Conservation (phyloP, 2,329 filamentous ascomycete species). For the Fusarium multiceps region DNA sequence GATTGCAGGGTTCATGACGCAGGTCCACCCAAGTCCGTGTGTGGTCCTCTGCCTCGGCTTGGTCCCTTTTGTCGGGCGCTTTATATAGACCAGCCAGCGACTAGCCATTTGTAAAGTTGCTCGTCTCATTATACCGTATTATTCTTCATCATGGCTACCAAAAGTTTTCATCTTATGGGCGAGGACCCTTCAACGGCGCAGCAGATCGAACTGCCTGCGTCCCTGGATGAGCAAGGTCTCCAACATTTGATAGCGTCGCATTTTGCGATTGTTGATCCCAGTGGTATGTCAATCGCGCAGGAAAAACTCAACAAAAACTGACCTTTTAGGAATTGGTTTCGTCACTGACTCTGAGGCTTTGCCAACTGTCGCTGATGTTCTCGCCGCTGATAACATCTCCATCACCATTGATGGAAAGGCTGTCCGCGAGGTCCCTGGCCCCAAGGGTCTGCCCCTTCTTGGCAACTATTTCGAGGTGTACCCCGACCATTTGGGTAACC, state of each 20-base stretch:
- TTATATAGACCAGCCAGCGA: conserved; percentile 30
- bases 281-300: conserved; percentile 45
- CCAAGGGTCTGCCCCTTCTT: conserved; percentile 59
- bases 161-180: conserved; percentile 57
- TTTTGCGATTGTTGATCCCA: conserved; percentile 57
- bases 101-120: conserved; percentile 1
- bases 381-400: conserved; percentile 50
- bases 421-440: conserved; percentile 63
- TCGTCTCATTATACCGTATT: neutral
- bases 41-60: conserved; percentile 21
- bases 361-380: conserved; percentile 51
- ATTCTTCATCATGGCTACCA: conserved; percentile 48
- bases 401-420: conserved; percentile 62
- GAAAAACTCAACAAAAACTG: neutral
- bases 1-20: conserved; percentile 11
- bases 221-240: conserved; percentile 52
- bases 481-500: conserved; percentile 68
- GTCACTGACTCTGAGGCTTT: conserved; percentile 48
- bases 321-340: conserved; percentile 53
- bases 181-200: conserved; percentile 52
- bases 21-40: conserved; percentile 9
- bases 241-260: conserved; percentile 55
- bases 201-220: conserved; percentile 52
- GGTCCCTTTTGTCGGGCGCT: neutral
- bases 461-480: conserved; percentile 67